Base-by-base conservation (phyloP, 75 land plant species). In the Larix kaempferi region DNA sequence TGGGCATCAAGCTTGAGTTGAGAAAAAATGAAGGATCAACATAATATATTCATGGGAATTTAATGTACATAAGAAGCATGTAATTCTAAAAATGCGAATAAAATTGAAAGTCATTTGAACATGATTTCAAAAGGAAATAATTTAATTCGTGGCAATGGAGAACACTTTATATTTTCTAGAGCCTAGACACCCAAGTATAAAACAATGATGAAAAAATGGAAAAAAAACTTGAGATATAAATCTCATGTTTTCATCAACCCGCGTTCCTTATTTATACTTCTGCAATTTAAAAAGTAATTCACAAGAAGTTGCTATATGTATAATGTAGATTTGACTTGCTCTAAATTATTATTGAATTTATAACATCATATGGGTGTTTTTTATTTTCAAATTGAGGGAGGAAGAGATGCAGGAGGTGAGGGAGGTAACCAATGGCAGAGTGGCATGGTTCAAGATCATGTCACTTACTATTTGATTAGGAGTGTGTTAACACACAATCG, bases 1-100 rank as follows among this genome's bases (percentile, higher is more conserved):
- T 92, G 96, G 96, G 96, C 62, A 86, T 95, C 64, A 94, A 95
- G 78, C 94, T 95, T 44, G 98, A 93, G 79, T 82, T 95, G 77
- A 86, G 86, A 80, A 95, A 91, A 80, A 77, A 93, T 55, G 90
- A 89, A 79, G 94, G 84, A 77, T 83, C 83, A 69, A 92, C 91
- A 29, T 91, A 89, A 29, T 81, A 90, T 19, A 93, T 95, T 79
- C 92, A 86, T 77, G 87, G 87, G 57, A 91, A 93, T 63, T 75
- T 93, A 59, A 73, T 89, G 22, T 89, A 89, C 77, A 80, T 95
- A 14, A 91, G 81, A 81, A 78, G 57, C 84, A 93, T 89, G 98
- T 90, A 87, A 54, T 6, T 71, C 15, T 66, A 57, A 16, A 33
- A 39, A 62, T 49, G 37, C 16, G 59, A 41, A 16, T 74, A 25